Base-by-base conservation (phyloP, 2,329 filamentous ascomycete genomes). In the Fusarium vanettenii region DNA sequence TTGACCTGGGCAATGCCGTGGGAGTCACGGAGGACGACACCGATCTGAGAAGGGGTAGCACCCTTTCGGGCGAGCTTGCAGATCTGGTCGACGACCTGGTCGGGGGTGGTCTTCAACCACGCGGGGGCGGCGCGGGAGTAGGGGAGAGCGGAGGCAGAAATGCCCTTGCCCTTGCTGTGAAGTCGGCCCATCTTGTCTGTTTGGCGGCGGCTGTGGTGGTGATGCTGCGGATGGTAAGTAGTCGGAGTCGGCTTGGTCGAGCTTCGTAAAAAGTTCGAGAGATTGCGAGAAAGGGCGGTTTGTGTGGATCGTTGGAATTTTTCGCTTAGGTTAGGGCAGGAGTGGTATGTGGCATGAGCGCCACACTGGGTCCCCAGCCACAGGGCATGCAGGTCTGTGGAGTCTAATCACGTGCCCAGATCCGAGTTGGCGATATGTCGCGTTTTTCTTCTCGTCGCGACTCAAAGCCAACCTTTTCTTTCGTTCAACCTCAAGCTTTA, bases 151-250 rank as follows among this genome's bases (percentile, higher is more conserved):
- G 95, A 98, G 89, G 94, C 88, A 80, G 95, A 95, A 89, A 99
- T 99, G 88, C 97, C 97, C 94, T 98, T 98, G 90, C 97, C 96
- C 84, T 98, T 98, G 92, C 91, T 94, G 93, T 99, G 97, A 93
- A 98, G 93, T 91, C 96, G 93, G 93, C 95, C 95, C 95, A 97
- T 97, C 80, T 87, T 94, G 87, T 83, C 86, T 84, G 84, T 82
- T 81, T 82, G 78, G 80, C 81, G 81, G 77, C 77, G 83, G 76
- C 77, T 83, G 80, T 81, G 81, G 73, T 78, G 83, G 80, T 81
- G 81, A 74, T 70, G 79, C 78, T 81, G 77, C 70, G 78, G 79
- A 76, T 77, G 74, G 75, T 57, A 48, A 45, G 62, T 37, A 68
- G 75, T 77, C 75, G 76, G 67, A 67, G 75, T 77, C 75, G 76